Evolutionary conservation across 345 rosid species (phyloP), one percentile per base, ranked within the genome.

Genomic region (Eucalyptus dawsonii): DNA sequence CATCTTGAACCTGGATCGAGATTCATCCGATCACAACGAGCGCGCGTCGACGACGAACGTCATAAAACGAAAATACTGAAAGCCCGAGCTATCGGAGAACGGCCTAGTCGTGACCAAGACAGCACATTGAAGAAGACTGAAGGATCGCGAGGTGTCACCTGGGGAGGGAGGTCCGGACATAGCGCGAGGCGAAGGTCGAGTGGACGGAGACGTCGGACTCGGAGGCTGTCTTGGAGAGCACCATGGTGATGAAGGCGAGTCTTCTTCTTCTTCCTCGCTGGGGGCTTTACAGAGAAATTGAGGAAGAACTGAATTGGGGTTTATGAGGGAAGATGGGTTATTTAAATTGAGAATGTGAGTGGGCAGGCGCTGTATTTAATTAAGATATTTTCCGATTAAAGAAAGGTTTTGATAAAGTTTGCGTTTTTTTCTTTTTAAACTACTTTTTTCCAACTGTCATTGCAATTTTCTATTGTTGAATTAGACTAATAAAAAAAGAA

Each of bases 151-250:
- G 40, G 44, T 1, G 12, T 1, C 49, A 86, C 96, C 95, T 92
- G 3, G 98, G 97, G 67, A 96, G 95, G 14, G 98, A 93, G 53
- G 96, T 88, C 34, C 98, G 96, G 50, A 96, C 98, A 76, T 96
- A 96, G 81, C 98, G 94, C 58, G 98, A 96, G 49, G 98, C 95
- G 90, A 96, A 96, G 87, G 98, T 96, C 81, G 97, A 95, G 93
- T 96, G 96, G 76, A 96, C 87, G 58, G 97, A 96, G 86, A 90
- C 93, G 49, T 95, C 96, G 24, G 97, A 93, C 21, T 94, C 91
- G 50, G 96, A 93, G 3, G 90, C 91, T 8, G 94, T 90, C 76
- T 92, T 94, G 2, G 96, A 93, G 49, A 96, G 96, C 90, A 93
- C 97, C 98, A 96, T 96, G 47, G 87, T 16, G 49, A 11, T 11